phyloP scores from a whole-genome alignment of 768 basidiomycete species.

The Lactarius sanguifluus region DNA sequence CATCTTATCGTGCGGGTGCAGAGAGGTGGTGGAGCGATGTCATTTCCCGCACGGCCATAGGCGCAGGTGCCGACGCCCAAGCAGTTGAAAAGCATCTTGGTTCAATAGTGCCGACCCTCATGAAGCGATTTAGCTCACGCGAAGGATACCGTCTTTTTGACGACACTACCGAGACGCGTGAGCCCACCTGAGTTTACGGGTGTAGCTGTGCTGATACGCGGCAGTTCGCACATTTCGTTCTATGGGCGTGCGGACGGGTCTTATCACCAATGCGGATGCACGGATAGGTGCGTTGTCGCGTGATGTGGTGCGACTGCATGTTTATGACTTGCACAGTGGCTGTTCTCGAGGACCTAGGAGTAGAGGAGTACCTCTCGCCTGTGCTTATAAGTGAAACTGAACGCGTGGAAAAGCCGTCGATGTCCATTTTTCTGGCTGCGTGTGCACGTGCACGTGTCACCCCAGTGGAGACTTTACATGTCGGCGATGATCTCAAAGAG shows the following conservation, averaged over 20 bases:
- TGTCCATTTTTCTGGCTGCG: slow-evolving; percentile 55
- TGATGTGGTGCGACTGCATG: neutral
- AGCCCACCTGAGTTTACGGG: slow-evolving; percentile 30
- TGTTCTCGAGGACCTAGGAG: slow-evolving; percentile 59
- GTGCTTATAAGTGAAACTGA: slow-evolving; percentile 71
- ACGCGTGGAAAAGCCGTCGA: slow-evolving; percentile 66
- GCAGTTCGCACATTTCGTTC: slow-evolving; percentile 49
- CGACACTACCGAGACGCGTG: slow-evolving; percentile 50
- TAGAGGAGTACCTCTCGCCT: slow-evolving; percentile 49
- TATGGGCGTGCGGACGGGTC: slow-evolving; percentile 50
- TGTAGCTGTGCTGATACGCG: slow-evolving; percentile 5
- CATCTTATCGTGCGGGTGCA: slow-evolving; percentile 56
- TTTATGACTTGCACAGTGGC: slow-evolving; percentile 33
- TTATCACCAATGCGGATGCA: slow-evolving; percentile 72
- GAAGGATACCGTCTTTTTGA: slow-evolving; percentile 67
- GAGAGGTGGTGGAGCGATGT: slow-evolving; percentile 78
- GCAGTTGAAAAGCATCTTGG: slow-evolving; percentile 54
- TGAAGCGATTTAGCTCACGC: slow-evolving; percentile 65
- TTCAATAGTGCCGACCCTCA: slow-evolving; percentile 59
- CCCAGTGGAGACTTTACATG: slow-evolving; percentile 54
- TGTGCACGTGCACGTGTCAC: slow-evolving; percentile 39
- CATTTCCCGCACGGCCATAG: slow-evolving; percentile 68
- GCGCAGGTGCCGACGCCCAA: slow-evolving; percentile 63
- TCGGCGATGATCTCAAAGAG: slow-evolving; percentile 74
- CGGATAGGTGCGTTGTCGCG: slow-evolving; percentile 58